Percentiles rank a stretch among this genome's conserved stretches.
phyloP scores from a whole-genome alignment of 345 rosid species.

The Geranium brycei region DNA sequence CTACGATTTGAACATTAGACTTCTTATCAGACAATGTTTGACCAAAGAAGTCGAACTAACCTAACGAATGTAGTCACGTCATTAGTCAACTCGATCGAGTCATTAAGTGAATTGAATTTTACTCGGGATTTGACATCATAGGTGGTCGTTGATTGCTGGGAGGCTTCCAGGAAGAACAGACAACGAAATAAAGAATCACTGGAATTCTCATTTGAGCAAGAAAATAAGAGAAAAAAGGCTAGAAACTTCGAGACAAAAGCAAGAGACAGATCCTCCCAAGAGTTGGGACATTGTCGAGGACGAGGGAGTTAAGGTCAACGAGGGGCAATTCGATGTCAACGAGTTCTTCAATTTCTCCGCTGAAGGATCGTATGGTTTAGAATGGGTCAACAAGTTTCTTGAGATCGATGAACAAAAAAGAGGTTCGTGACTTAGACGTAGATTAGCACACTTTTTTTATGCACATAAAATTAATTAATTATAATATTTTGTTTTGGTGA shows the following conservation, averaged over 20 bases:
- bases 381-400: constrained; percentile 34
- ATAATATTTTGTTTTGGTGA: no score
- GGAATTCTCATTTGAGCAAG: constrained; percentile 66
- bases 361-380: constrained; percentile 24
- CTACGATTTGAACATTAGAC: no score
- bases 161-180: constrained; percentile 64
- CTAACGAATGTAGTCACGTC: no score
- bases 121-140: background rate
- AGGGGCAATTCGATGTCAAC: constrained; percentile 16
- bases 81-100: no score
- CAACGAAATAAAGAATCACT: constrained; percentile 56
- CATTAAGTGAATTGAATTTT: no score
- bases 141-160: constrained; percentile 64
- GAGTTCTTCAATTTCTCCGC: constrained; percentile 29
- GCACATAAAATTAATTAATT: no score
- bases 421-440: no score
- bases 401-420: constrained; percentile 14
- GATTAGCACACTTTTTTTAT: no score
- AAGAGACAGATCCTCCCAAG: background rate
- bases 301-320: background rate
- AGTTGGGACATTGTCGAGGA: background rate
- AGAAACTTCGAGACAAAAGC: background rate
- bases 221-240: constrained; percentile 21
- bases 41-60: no score
- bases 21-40: no score